These are phyloP conservation scores for Yamadazyma diddensiae DNA, from an alignment of 1,139 yeast genomes.

Conservation along the genomic window DNA sequence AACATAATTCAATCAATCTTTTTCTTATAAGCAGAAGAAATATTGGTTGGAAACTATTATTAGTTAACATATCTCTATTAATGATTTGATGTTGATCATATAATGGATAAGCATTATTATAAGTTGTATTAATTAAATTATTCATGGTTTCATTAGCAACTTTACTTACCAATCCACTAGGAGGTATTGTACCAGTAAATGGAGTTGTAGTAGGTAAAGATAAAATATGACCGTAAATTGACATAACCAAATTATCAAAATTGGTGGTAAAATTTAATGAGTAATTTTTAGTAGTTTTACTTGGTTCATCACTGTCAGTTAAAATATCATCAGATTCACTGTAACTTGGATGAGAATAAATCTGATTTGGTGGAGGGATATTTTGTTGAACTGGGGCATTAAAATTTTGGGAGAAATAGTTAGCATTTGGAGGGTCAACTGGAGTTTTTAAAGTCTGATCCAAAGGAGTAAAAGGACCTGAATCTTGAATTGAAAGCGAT, in stretches of 20 bases:
- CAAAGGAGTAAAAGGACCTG: conserved; percentile 43
- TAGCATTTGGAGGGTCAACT: conserved; percentile 26
- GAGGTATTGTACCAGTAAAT: conserved; percentile 41
- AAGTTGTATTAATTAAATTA: conserved; percentile 21
- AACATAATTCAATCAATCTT: conserved; percentile 41
- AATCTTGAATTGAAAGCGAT: conserved; percentile 22
- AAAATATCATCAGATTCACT: conserved; percentile 45
- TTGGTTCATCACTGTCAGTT: conserved; percentile 39
- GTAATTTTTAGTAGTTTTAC: conserved; percentile 22
- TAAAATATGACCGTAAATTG: conserved; percentile 33
- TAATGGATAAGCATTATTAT: conserved; percentile 17
- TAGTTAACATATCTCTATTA: conserved; percentile 31
- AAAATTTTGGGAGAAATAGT: conserved; percentile 11
- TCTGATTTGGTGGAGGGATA: conserved; percentile 1
- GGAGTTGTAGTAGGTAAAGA: conserved; percentile 48
- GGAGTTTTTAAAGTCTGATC: conserved; percentile 47
- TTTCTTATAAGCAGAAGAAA: conserved; percentile 43
- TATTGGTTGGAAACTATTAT: conserved; percentile 37
- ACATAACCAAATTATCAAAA: conserved; percentile 39
- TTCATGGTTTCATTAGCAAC: conserved; percentile 44
- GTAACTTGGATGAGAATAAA: conserved; percentile 29
- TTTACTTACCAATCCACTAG: conserved; percentile 43
- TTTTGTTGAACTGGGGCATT: background rate
- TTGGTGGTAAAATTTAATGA: conserved; percentile 33
- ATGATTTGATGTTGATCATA: conserved; percentile 37